Base-by-base conservation (phyloP, 257 asterid species). In the Haberlea rhodopensis region DNA sequence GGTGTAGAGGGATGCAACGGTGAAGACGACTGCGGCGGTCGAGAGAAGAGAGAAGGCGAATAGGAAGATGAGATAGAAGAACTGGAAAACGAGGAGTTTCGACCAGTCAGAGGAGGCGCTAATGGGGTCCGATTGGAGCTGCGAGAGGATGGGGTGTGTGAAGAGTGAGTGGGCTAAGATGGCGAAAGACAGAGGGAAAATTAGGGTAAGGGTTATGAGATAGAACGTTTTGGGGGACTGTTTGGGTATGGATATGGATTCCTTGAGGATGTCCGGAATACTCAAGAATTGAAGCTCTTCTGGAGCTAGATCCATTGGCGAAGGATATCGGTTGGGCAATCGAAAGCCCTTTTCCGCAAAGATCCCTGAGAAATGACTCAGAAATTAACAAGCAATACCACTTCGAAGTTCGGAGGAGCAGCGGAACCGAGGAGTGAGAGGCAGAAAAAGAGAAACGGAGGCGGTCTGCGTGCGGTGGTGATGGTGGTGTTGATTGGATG, bases 221-320 rank as follows among this genome's bases (percentile, higher is more conserved):
- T n/a, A n/a, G n/a, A n/a, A n/a, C n/a, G n/a, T 83, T 63, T 79
- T 91, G 2, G 96, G 95, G 13, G 95, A 85, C 66, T 79, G 85
- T 46, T 83, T 86, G 4, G 98, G 98, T 62, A 91, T 91, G 46
- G 91, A 76, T 34, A 82, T 72, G 26, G 98, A 88, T 71, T 88
- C 98, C 53, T 73, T 80, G 31, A 91, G 72, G 65, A 88, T 77
- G 73, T 80, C 89, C 31, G 86, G 71, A 19, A 85, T 70, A 66
- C 81, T 71, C 60, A 88, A 19, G 81, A 77, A 84, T 62, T 91
- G 95, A n/a, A n/a, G n/a, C n/a, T n/a, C n/a, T n/a, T n/a, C n/a
- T n/a, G n/a, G n/a, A n/a, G n/a, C n/a, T n/a, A 91, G 90, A 86
- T 88, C 96, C 96, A 91, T 89, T 8, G 70, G 7, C 13, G 27